These are phyloP conservation scores for Exophiala viscosa DNA, from an alignment of 2,329 filamentous ascomycete species.

Conservation along the genomic window DNA sequence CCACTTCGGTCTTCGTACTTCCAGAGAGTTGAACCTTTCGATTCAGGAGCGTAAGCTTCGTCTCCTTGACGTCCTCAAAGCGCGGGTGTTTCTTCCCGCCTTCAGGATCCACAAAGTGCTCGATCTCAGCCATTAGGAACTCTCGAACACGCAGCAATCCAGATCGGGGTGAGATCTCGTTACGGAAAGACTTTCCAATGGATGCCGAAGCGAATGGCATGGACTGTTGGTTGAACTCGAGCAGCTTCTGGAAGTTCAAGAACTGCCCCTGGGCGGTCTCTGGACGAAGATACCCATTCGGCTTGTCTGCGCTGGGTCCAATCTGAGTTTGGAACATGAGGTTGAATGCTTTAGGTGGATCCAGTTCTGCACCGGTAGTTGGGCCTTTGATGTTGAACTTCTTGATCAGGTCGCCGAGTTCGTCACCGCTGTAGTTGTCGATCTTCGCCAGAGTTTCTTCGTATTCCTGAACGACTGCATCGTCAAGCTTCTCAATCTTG, in stretches of 20 bases:
- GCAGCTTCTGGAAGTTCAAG: conserved; percentile 90
- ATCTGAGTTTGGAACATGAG: conserved; percentile 98
- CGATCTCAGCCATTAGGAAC: conserved; percentile 98
- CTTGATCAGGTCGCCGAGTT: conserved; percentile 81
- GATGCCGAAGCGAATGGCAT: conserved; percentile 98
- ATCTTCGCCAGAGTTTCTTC: conserved; percentile 88
- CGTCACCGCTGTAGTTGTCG: conserved; percentile 86
- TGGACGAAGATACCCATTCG: conserved; percentile 75
- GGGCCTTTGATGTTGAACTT: conserved; percentile 93
- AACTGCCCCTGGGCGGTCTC: conserved; percentile 99
- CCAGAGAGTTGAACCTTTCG: conserved; percentile 81
- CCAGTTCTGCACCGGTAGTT: conserved; percentile 69
- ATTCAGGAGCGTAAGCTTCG: conserved; percentile 80
- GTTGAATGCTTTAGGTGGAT: conserved; percentile 86
- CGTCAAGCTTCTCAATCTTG: conserved; percentile 79
- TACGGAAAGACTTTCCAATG: conserved; percentile 96
- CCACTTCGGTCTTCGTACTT: conserved; percentile 68
- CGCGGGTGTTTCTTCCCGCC: conserved; percentile 90
- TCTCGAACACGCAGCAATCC: conserved; percentile 92
- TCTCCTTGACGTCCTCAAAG: conserved; percentile 78
- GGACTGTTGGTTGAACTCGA: conserved; percentile 89
- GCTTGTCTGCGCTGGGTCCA: conserved; percentile 81
- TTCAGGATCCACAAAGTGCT: conserved; percentile 94
- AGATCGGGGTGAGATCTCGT: conserved; percentile 91
- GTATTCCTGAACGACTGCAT: conserved; percentile 82